Evolutionary conservation across 2,329 filamentous ascomycete species (phyloP).

Genomic region (Diaporthe eres): DNA sequence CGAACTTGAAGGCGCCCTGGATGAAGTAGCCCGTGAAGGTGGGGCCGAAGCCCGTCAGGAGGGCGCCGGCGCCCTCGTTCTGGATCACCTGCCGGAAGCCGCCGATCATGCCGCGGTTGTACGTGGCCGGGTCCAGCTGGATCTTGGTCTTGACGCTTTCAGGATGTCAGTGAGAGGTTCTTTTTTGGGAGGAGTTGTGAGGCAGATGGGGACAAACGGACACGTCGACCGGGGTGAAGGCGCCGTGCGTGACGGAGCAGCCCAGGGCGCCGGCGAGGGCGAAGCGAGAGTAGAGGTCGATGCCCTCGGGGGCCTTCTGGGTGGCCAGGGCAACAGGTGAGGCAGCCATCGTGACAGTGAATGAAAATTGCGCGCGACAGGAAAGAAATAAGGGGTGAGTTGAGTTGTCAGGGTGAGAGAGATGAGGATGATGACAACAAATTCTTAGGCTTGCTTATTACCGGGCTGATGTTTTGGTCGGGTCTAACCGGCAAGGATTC

Average conservation of each 20-base stretch:
- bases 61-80: conserved; percentile 87
- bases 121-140: conserved; percentile 90
- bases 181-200: not conserved
- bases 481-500: conserved; percentile 21
- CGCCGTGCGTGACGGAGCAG: conserved; percentile 98
- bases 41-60: conserved; percentile 87
- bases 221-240: conserved; percentile 97
- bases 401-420: not conserved
- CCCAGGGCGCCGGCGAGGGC: conserved; percentile 97
- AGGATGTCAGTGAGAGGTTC: conserved; percentile 8
- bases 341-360: conserved; percentile 14
- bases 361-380: not conserved
- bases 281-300: conserved; percentile 93
- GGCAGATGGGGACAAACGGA: not conserved
- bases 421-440: not conserved
- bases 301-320: conserved; percentile 54
- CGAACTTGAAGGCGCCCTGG: conserved; percentile 93
- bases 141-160: conserved; percentile 93
- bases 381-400: not conserved
- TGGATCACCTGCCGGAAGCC: conserved; percentile 88
- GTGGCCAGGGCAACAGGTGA: conserved; percentile 2
- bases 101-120: conserved; percentile 89
- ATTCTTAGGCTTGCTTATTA: not conserved
- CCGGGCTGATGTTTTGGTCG: conserved; percentile 1
- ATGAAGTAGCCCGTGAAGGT: conserved; percentile 94